Base-by-base conservation (phyloP, 1,284 basidiomycete species). In the Ganoderma boninense region DNA sequence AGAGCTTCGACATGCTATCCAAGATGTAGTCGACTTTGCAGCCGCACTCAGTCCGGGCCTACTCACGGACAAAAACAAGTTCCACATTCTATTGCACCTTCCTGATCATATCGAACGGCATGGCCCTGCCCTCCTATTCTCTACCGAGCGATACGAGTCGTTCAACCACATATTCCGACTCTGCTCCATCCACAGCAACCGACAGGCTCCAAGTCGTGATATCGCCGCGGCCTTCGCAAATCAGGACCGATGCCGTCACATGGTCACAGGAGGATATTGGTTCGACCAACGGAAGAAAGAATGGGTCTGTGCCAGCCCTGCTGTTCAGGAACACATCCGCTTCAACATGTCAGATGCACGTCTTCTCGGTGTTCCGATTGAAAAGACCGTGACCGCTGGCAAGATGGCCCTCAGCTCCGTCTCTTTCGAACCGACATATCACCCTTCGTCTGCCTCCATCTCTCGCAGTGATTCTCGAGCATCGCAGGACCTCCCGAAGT, bases 121-220 rank as follows among this genome's bases (percentile, higher is more conserved):
- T 44, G 74, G 76, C 2, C 74, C 76, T 10, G 67, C 76, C 0
- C 29, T 74, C 2, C 64, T 75, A 0, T 75, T 73, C 59, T 77
- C 76, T 0, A 77, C 76, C 0, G 74, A 77, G 60, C 71, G 74
- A 11, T 77, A 77, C 26, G 73, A 77, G 64, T 67, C 70, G 0
- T 77, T 75, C 68, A 77, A 77, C 42, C 73, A 70, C 26, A 64
- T 75, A 4, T 77, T 77, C 63, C 65, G 73, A 0, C 65, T 75
- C 4, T 68, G 62, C 16, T 74, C 70, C 2, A 74, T 77, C 29
- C 66, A 71, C 59, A 77, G 74, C 66, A 77, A 77, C 60, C 67
- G 71, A 0, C 76, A 77, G 54, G 70, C 74, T 0, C 76, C 76
- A 1, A 77, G 76, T 46, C 73, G 73, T 0, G 76, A 77, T 40